These are phyloP conservation scores for Nicotiana sylvestris DNA, from an alignment of 257 asterid genomes.

Conservation along the genomic window DNA sequence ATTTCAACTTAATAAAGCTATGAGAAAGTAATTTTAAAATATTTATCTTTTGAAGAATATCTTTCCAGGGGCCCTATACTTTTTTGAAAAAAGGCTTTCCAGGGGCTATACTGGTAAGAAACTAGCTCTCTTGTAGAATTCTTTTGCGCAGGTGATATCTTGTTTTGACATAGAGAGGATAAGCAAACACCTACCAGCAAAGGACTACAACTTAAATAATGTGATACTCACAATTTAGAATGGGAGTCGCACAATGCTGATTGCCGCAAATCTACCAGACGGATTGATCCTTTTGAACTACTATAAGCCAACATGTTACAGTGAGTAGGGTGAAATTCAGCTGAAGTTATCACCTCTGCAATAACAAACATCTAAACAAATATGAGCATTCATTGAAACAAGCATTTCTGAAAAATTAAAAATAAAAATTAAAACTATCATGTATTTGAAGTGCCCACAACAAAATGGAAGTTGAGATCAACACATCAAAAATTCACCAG, in stretches of 20 bases:
- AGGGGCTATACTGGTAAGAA: neutral
- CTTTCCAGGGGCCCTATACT: neutral
- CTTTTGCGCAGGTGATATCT: constrained; percentile 6
- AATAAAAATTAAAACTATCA: neutral
- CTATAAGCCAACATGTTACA: constrained; percentile 85
- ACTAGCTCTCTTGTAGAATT: neutral
- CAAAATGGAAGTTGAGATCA: neutral
- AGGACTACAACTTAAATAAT: neutral
- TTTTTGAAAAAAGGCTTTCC: neutral
- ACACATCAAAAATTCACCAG: constrained; percentile 38
- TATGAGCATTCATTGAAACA: neutral
- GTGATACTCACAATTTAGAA: constrained; percentile 64
- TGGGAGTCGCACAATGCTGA: constrained; percentile 87
- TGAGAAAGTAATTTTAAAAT: neutral
- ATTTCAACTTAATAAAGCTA: constrained; percentile 23
- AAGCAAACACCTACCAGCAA: neutral
- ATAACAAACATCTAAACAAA: constrained; percentile 18
- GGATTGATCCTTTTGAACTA: constrained; percentile 88
- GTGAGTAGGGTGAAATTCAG: constrained; percentile 88
- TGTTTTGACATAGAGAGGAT: neutral
- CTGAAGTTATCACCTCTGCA: constrained; percentile 92
- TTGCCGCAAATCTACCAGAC: constrained; percentile 86
- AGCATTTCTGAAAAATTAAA: neutral
- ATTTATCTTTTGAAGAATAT: neutral
- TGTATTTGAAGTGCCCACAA: constrained; percentile 5